phyloP scores from a whole-genome alignment of 2,329 filamentous ascomycete species.

The Colletotrichum horii region DNA sequence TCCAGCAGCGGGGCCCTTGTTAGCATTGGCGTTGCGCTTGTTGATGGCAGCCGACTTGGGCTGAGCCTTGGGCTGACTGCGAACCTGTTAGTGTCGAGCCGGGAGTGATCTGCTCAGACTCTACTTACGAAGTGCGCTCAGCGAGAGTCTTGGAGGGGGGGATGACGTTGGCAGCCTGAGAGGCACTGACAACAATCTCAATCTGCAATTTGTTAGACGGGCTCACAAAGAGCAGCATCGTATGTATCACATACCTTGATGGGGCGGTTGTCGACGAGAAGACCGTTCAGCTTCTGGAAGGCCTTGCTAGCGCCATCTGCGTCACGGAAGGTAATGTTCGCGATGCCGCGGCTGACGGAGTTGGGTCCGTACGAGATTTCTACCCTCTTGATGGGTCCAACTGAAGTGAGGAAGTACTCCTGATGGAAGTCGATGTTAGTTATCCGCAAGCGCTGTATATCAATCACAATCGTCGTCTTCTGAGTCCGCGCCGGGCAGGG shows the following conservation, averaged over 20 bases:
- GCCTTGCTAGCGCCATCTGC: conserved; percentile 84
- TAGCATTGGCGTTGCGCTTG: conserved; percentile 63
- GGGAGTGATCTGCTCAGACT: conserved; percentile 24
- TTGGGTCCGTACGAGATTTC: conserved; percentile 92
- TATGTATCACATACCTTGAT: conserved; percentile 74
- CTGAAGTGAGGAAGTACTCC: conserved; percentile 93
- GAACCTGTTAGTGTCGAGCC: conserved; percentile 29
- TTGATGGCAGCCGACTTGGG: conserved; percentile 81
- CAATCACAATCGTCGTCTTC: conserved; percentile 26
- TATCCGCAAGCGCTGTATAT: conserved; percentile 48
- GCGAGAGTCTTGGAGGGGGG: conserved; percentile 74
- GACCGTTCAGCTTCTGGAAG: conserved; percentile 81
- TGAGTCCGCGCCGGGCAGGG: conserved; percentile 25
- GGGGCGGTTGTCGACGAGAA: conserved; percentile 86
- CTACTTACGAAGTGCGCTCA: conserved; percentile 77
- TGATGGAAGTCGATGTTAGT: conserved; percentile 76
- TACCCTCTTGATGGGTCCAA: conserved; percentile 90
- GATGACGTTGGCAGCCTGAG: conserved; percentile 70
- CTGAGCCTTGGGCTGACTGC: conserved; percentile 69
- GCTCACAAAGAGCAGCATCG: not conserved
- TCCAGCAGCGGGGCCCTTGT: conserved; percentile 44
- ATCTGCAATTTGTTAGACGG: conserved; percentile 61
- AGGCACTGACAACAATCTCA: conserved; percentile 86
- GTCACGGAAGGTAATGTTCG: conserved; percentile 85
- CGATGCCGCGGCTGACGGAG: conserved; percentile 89